A percentile compares a stretch with the other conserved stretches of the same genome.
Conservation (phyloP, 1,139 yeast genomes). For the Yamadazyma triangularis region DNA sequence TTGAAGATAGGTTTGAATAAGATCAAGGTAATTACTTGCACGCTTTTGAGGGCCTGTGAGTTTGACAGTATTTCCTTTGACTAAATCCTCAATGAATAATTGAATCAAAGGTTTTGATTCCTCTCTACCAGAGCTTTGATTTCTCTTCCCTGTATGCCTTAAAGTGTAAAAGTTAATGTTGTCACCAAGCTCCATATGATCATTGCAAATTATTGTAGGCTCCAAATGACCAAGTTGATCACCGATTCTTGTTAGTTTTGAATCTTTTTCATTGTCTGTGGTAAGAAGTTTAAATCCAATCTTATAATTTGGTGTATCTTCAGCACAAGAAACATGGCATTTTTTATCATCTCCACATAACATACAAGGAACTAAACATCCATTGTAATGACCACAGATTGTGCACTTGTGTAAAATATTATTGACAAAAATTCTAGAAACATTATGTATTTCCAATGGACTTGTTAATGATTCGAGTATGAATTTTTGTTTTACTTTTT, state of each 20-base stretch:
- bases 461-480: slow-evolving; percentile 15
- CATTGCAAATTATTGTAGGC: slow-evolving; percentile 42
- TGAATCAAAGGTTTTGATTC: slow-evolving; percentile 33
- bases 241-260: slow-evolving; percentile 17
- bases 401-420: slow-evolving; percentile 17
- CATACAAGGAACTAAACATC: slow-evolving; percentile 6
- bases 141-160: slow-evolving; percentile 33
- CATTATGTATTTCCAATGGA: slow-evolving; percentile 23
- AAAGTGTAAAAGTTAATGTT: slow-evolving; percentile 10
- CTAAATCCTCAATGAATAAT: slow-evolving; percentile 39
- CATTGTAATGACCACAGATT: slow-evolving; percentile 5
- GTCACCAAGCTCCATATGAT: slow-evolving; percentile 22
- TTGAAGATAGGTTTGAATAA: slow-evolving; percentile 11
- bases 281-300: slow-evolving; percentile 43
- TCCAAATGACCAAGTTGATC: slow-evolving; percentile 32
- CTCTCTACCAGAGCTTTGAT: slow-evolving; percentile 16
- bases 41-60: slow-evolving; percentile 30
- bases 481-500: neutral
- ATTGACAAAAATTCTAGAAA: slow-evolving; percentile 23
- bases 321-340: slow-evolving; percentile 63
- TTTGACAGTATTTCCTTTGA: slow-evolving; percentile 16
- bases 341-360: slow-evolving; percentile 5
- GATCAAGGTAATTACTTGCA: slow-evolving; percentile 26
- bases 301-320: slow-evolving; percentile 40
- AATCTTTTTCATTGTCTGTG: slow-evolving; percentile 23